phyloP scores from a whole-genome alignment of 2,329 filamentous ascomycete genomes.

The Didymella arachidicola region DNA sequence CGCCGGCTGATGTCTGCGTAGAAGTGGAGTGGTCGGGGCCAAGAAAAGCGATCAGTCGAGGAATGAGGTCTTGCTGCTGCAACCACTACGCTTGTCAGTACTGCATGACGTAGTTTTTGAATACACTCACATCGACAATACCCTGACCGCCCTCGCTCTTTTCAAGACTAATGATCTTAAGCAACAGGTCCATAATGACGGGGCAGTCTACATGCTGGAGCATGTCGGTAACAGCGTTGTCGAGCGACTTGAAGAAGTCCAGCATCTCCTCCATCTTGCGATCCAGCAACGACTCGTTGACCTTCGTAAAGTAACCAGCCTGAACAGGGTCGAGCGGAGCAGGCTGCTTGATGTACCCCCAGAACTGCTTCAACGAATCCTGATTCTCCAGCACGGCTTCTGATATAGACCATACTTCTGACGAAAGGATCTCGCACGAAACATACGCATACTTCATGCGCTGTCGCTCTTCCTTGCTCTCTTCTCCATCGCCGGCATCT shows the following conservation, averaged over 20 bases:
- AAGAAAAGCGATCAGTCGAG: constrained; percentile 84
- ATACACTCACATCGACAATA: constrained; percentile 79
- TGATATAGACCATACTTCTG: constrained; percentile 95
- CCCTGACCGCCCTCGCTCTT: constrained; percentile 90
- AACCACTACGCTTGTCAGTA: constrained; percentile 72
- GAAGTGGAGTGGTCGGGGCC: constrained; percentile 84
- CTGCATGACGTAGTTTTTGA: background rate
- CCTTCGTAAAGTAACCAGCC: constrained; percentile 97
- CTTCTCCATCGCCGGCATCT: constrained; percentile 55
- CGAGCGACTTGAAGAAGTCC: constrained; percentile 82
- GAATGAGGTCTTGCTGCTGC: constrained; percentile 86
- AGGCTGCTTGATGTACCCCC: constrained; percentile 85
- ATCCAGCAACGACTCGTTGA: constrained; percentile 96
- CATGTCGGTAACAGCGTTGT: constrained; percentile 82
- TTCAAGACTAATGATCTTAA: constrained; percentile 97
- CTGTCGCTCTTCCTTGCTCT: constrained; percentile 85
- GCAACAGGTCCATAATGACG: constrained; percentile 95
- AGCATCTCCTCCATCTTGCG: constrained; percentile 99
- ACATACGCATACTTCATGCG: constrained; percentile 94
- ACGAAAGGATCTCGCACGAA: constrained; percentile 90
- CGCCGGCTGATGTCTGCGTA: constrained; percentile 94
- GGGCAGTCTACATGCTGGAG: constrained; percentile 95
- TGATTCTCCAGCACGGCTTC: constrained; percentile 90
- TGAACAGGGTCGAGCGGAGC: constrained; percentile 89
- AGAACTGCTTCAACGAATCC: constrained; percentile 80